Evolutionary conservation across 371 early-diverging fungal species (phyloP).

Genomic region (Mortierella sp.): DNA sequence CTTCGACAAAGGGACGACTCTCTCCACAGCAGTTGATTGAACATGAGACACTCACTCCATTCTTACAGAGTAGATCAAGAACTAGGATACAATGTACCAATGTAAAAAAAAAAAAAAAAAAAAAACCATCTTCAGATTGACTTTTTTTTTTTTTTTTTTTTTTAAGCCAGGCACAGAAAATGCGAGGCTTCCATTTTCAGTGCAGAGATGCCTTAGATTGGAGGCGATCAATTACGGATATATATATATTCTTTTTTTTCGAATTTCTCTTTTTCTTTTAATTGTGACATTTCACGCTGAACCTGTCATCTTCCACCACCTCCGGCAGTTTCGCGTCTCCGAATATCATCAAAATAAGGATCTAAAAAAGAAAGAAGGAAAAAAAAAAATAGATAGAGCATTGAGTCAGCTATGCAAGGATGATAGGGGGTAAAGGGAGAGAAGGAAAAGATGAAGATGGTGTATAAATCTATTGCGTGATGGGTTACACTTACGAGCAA

Average conservation of each 20-base stretch:
- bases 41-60: slow-evolving; percentile 9
- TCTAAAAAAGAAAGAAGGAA: background rate
- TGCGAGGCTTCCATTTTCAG: too few species aligned
- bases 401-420: background rate
- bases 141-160: slow-evolving; percentile 1
- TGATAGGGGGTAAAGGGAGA: background rate
- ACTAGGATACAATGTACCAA: background rate
- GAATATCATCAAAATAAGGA: background rate
- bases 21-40: too few species aligned
- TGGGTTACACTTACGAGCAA: slow-evolving; percentile 47
- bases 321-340: too few species aligned
- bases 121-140: slow-evolving; percentile 10
- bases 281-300: too few species aligned
- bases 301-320: too few species aligned
- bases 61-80: background rate
- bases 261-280: too few species aligned
- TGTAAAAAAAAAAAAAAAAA: background rate
- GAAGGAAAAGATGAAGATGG: background rate
- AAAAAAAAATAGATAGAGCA: background rate
- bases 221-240: too few species aligned
- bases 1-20: too few species aligned
- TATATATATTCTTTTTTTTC: too few species aligned
- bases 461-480: background rate
- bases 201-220: too few species aligned
- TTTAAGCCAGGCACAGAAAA: background rate